phyloP scores from a whole-genome alignment of 345 rosid species.

The Brassica rapa region DNA sequence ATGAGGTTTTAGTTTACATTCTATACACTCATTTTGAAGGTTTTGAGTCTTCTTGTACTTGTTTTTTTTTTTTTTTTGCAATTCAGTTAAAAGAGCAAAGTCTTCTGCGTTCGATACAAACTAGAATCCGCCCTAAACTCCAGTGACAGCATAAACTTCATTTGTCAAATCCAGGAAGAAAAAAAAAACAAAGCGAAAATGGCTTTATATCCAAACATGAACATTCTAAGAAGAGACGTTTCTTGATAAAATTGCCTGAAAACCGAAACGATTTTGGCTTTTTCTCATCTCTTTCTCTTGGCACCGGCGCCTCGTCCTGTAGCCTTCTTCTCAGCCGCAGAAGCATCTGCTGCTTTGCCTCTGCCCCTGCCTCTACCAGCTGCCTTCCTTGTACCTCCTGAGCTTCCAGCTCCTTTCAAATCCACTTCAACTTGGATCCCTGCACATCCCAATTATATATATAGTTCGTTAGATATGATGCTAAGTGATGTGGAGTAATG shows the following conservation, averaged over 20 bases:
- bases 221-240: constrained; percentile 1
- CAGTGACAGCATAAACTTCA: not conserved
- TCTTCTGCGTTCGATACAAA: constrained; percentile 1
- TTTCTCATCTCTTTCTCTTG: constrained; percentile 69
- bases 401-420: constrained; percentile 56
- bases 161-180: not conserved
- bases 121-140: not conserved
- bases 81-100: not conserved
- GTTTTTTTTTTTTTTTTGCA: not conserved
- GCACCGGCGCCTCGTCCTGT: constrained; percentile 67
- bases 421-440: constrained; percentile 83
- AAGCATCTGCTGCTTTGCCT: constrained; percentile 50
- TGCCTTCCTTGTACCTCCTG: constrained; percentile 52
- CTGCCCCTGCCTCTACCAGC: constrained; percentile 39
- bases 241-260: constrained; percentile 9
- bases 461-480: not conserved
- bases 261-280: not conserved
- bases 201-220: not conserved
- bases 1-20: not conserved
- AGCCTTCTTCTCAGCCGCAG: constrained; percentile 53
- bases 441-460: constrained; percentile 16
- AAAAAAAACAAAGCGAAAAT: not conserved
- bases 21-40: not conserved
- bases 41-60: not conserved
- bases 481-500: not conserved